Evolutionary conservation across 768 basidiomycete species (phyloP).

Genomic region (Pleurotus djamor): DNA sequence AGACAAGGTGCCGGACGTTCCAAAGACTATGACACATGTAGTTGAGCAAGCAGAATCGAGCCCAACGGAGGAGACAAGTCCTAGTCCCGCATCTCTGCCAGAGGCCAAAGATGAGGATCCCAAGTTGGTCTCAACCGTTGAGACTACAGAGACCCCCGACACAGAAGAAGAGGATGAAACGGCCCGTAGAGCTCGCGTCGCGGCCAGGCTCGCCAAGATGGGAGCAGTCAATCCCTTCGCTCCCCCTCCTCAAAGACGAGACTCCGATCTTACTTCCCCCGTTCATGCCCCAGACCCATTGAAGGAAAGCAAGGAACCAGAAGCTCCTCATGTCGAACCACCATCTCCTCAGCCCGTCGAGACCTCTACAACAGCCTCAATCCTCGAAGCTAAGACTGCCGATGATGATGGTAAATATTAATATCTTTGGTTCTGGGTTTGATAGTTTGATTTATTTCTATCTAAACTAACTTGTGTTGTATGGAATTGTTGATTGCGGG

Average conservation of each 20-base stretch:
- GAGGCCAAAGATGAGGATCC: not conserved
- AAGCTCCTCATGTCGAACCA: not conserved
- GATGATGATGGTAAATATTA: constrained; percentile 32
- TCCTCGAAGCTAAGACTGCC: constrained; percentile 9
- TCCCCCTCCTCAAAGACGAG: constrained; percentile 24
- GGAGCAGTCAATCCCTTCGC: constrained; percentile 57
- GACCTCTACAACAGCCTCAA: not conserved
- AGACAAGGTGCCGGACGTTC: too few species aligned
- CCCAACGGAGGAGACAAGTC: too few species aligned
- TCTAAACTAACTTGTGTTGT: not conserved
- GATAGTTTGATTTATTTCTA: constrained; percentile 13
- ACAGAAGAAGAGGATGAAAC: constrained; percentile 48
- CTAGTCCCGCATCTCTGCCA: constrained; percentile 3
- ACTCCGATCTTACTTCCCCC: constrained; percentile 14
- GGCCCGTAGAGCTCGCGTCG: constrained; percentile 52
- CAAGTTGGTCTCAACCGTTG: too few species aligned
- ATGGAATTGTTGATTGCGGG: not conserved
- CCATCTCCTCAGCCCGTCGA: not conserved
- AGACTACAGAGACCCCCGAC: not conserved
- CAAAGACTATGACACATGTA: too few species aligned
- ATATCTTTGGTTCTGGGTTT: not conserved
- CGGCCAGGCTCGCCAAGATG: constrained; percentile 50
- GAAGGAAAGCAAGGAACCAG: not conserved
- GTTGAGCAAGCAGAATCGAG: too few species aligned
- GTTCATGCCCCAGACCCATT: not conserved